These are phyloP conservation scores for Globisporangium acanthophoron DNA, from an alignment of 352 stramenopile genomes.

Conservation along the genomic window DNA sequence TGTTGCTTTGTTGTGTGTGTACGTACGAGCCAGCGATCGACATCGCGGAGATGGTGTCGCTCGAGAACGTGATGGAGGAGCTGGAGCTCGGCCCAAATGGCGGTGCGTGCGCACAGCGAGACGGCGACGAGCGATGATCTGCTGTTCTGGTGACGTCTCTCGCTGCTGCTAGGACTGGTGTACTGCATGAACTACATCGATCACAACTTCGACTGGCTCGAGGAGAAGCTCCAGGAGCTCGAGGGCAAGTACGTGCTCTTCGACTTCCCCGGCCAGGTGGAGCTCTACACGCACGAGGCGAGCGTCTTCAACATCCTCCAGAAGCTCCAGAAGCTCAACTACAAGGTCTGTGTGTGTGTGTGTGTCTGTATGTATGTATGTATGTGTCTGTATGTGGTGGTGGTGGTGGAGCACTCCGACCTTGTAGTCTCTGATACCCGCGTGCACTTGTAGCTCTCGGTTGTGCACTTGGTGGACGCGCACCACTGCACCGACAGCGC, in stretches of 20 bases:
- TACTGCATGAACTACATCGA: slow-evolving; percentile 99
- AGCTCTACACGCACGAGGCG: slow-evolving; percentile 99
- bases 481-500: slow-evolving; percentile 91
- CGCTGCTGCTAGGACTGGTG: slow-evolving; percentile 69
- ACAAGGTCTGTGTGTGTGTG: slow-evolving; percentile 37
- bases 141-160: not conserved
- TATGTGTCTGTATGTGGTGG: not conserved
- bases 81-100: slow-evolving; percentile 96
- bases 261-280: slow-evolving; percentile 98
- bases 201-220: slow-evolving; percentile 98
- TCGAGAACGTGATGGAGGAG: slow-evolving; percentile 94
- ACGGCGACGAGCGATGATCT: not conserved
- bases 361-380: no score
- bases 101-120: slow-evolving; percentile 25
- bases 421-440: no score
- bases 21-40: slow-evolving; percentile 82
- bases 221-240: slow-evolving; percentile 85
- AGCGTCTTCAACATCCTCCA: slow-evolving; percentile 95
- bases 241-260: slow-evolving; percentile 96
- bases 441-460: slow-evolving; percentile 57
- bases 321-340: slow-evolving; percentile 89
- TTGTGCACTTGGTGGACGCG: slow-evolving; percentile 95
- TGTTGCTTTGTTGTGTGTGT: not conserved
- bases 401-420: no score
- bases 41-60: slow-evolving; percentile 95